phyloP scores from a whole-genome alignment of 2,329 filamentous ascomycete genomes.

The Colletotrichum sp. region DNA sequence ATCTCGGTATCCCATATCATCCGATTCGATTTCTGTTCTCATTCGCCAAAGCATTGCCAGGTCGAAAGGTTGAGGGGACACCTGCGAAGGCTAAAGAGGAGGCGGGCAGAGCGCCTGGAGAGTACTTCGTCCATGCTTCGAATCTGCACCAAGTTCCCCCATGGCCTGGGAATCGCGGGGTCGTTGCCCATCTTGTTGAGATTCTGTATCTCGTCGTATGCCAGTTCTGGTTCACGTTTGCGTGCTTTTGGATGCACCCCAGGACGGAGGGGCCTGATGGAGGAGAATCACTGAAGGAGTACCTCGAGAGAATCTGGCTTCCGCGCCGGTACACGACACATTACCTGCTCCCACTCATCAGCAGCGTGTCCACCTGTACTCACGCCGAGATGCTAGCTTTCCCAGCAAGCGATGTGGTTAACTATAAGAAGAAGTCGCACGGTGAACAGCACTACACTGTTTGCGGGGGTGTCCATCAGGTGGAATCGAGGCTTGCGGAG shows the following conservation, averaged over 20 bases:
- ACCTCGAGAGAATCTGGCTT: slow-evolving; percentile 45
- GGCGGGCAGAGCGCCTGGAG: background rate
- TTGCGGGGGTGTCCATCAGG: slow-evolving; percentile 51
- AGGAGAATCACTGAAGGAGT: slow-evolving; percentile 39
- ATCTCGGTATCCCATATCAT: slow-evolving; percentile 55
- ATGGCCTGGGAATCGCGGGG: slow-evolving; percentile 35
- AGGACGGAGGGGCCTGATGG: background rate
- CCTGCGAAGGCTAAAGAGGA: no score
- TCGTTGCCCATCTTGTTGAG: no score
- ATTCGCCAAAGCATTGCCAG: slow-evolving; percentile 41
- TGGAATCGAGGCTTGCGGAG: slow-evolving; percentile 47
- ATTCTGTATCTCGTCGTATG: slow-evolving; percentile 40
- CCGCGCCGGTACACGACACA: slow-evolving; percentile 50
- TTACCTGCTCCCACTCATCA: slow-evolving; percentile 61
- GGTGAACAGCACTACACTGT: slow-evolving; percentile 57
- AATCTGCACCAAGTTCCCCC: slow-evolving; percentile 56
- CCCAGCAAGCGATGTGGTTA: slow-evolving; percentile 56
- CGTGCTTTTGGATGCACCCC: slow-evolving; percentile 53
- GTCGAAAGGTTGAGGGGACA: background rate
- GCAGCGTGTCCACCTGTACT: slow-evolving; percentile 59
- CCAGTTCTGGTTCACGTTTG: slow-evolving; percentile 59
- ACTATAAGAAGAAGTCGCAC: slow-evolving; percentile 46
- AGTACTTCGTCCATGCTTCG: slow-evolving; percentile 59
- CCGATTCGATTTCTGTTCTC: slow-evolving; percentile 58
- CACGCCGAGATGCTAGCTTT: slow-evolving; percentile 55